Base-by-base conservation (phyloP, 371 early-diverging fungal species). In the Sporodiniella umbellata region DNA sequence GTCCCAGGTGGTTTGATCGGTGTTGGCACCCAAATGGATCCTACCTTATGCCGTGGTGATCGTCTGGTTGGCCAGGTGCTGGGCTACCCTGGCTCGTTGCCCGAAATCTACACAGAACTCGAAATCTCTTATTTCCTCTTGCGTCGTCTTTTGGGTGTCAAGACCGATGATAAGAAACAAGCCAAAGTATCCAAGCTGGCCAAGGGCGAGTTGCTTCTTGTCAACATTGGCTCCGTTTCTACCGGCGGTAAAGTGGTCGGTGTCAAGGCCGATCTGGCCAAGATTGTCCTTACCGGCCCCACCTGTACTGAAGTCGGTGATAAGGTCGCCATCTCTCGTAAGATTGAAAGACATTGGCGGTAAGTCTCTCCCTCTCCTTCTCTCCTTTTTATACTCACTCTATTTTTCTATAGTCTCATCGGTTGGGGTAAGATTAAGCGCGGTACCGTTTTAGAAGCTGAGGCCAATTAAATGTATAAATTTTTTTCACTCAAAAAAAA, bases 1-100 rank as follows among this genome's bases (percentile, higher is more conserved):
- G 95, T 98, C 52, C 99, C 99, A 22, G 99, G 99, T 56, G 99
- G 99, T 56, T 84, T 99, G 45, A 99, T 99, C 62, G 99, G 98
- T 83, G 99, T 99, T 46, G 99, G 99, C 54, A 99, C 99, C 28
- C 81, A 89, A 60, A 87, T 99, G 70, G 99, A 99, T 78, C 99
- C 99, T 30, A 92, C 94, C 11, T 84, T 98, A 40, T 99, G 99
- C 80, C 92, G 99, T 80, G 96, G 93, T 48, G 99, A 99, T 85
- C 93, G 96, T 71, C 84, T 99, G 43, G 96, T 99, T 44, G 99
- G 99, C 56, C 98, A 99, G 70, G 99, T 99, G 0, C 81, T 99
- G 62, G 99, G 99, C 17, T 77, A 89, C 37, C 93, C 94, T 33
- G 99, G 99, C 45, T 88, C 88, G 48, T 83, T 99, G 38, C 99